Conservation (phyloP, 2,329 filamentous ascomycete genomes). For the Westerdykella ornata region DNA sequence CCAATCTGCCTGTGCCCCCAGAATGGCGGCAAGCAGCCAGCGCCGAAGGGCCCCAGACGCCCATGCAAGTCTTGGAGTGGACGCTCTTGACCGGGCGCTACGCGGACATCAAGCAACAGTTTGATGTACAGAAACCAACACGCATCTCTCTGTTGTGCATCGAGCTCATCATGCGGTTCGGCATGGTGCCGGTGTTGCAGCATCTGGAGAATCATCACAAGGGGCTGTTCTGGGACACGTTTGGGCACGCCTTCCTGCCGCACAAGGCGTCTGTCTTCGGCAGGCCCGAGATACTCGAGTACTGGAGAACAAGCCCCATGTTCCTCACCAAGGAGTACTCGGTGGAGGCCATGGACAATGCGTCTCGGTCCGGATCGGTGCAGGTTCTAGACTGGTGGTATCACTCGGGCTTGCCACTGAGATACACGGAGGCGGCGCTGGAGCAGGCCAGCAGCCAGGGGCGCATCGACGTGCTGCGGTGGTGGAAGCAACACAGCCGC, state of each 20-base stretch:
- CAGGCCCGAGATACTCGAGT: conserved; percentile 75
- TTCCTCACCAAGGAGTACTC: conserved; percentile 85
- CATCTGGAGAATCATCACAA: conserved; percentile 61
- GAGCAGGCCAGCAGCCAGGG: conserved; percentile 83
- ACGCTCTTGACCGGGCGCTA: conserved; percentile 69
- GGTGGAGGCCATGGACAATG: conserved; percentile 76
- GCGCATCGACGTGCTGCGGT: conserved; percentile 78
- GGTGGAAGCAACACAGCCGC: conserved; percentile 73
- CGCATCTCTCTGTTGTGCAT: conserved; percentile 76
- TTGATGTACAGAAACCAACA: conserved; percentile 62
- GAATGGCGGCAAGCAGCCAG: conserved; percentile 63
- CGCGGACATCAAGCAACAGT: conserved; percentile 63
- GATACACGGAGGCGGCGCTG: conserved; percentile 79
- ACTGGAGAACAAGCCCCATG: conserved; percentile 78
- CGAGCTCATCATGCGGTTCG: conserved; percentile 87
- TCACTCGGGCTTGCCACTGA: conserved; percentile 67
- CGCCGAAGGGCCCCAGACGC: conserved; percentile 60
- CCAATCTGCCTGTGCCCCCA: conserved; percentile 63
- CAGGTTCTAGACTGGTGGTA: conserved; percentile 91
- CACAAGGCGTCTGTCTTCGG: conserved; percentile 88
- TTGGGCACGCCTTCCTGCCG: conserved; percentile 72
- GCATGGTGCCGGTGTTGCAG: conserved; percentile 68
- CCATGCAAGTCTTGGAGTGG: conserved; percentile 77
- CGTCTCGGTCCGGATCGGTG: conserved; percentile 77
- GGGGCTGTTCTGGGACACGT: conserved; percentile 79